Evolutionary conservation across 805 yeast genomes (phyloP).

Genomic region (Myxozyma kluyveri): DNA sequence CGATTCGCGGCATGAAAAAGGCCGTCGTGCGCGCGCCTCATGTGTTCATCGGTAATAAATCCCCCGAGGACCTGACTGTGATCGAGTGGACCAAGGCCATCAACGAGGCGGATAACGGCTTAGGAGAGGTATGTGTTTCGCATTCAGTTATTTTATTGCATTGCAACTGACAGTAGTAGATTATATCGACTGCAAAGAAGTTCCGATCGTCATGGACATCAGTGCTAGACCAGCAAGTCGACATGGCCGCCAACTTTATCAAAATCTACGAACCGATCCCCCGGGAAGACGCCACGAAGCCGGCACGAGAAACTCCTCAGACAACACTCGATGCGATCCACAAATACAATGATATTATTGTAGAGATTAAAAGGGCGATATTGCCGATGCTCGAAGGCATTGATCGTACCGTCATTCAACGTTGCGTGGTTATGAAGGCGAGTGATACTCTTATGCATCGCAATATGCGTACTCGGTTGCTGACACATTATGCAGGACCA

Average conservation of each 20-base stretch:
- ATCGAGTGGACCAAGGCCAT: constrained; percentile 40
- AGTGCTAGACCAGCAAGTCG: constrained; percentile 27
- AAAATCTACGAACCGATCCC: constrained; percentile 34
- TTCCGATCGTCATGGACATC: constrained; percentile 33
- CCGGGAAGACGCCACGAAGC: constrained; percentile 33
- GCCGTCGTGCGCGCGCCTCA: constrained; percentile 41
- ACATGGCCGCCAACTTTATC: constrained; percentile 24
- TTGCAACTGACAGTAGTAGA: constrained; percentile 4
- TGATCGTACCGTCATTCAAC: constrained; percentile 28
- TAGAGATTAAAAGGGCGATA: constrained; percentile 30
- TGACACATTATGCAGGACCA: constrained; percentile 21
- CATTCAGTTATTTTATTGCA: neutral
- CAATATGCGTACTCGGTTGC: neutral
- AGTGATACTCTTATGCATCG: neutral
- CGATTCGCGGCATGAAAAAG: constrained; percentile 39
- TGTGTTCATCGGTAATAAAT: constrained; percentile 37
- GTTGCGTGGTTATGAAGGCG: constrained; percentile 31
- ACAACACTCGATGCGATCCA: constrained; percentile 32
- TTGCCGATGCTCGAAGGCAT: constrained; percentile 32
- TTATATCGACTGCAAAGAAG: constrained; percentile 31
- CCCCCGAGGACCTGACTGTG: constrained; percentile 38
- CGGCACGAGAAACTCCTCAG: constrained; percentile 37
- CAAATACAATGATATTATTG: constrained; percentile 32
- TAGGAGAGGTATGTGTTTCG: constrained; percentile 25
- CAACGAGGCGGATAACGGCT: constrained; percentile 36